Conservation (phyloP, 208 protist species). For the Leishmania guyanensis region DNA sequence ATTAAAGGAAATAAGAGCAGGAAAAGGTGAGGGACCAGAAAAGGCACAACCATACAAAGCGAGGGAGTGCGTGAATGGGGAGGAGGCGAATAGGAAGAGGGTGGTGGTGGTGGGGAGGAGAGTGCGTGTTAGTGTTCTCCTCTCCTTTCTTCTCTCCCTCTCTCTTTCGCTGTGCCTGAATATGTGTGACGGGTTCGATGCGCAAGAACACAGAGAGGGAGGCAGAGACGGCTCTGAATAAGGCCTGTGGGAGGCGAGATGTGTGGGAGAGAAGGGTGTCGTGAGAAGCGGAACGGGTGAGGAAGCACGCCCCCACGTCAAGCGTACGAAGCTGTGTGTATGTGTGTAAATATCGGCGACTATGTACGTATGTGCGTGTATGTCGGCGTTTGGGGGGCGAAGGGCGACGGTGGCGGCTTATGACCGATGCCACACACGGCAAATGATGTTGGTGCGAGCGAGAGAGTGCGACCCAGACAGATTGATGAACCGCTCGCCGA, state of each 20-base stretch:
- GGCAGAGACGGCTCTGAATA: background rate
- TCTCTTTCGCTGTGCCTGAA: background rate
- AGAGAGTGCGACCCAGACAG: too few species aligned
- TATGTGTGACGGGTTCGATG: background rate
- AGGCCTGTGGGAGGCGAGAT: background rate
- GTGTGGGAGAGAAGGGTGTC: background rate
- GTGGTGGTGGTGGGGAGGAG: background rate
- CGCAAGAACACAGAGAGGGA: background rate
- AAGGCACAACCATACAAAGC: too few species aligned
- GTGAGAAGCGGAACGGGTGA: background rate
- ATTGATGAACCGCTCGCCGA: background rate
- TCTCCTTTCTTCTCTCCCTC: background rate
- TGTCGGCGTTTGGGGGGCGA: background rate
- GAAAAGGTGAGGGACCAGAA: too few species aligned
- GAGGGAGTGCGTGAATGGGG: too few species aligned
- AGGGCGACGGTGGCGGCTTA: background rate
- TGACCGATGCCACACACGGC: too few species aligned
- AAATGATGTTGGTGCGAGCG: too few species aligned
- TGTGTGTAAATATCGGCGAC: background rate
- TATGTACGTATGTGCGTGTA: conserved; percentile 8
- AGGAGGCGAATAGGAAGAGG: background rate
- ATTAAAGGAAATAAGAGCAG: too few species aligned
- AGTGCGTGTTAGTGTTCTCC: background rate
- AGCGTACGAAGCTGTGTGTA: background rate
- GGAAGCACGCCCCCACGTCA: background rate